Base-by-base conservation (phyloP, 495 filamentous ascomycete genomes). In the Clohesyomyces aquaticus region DNA sequence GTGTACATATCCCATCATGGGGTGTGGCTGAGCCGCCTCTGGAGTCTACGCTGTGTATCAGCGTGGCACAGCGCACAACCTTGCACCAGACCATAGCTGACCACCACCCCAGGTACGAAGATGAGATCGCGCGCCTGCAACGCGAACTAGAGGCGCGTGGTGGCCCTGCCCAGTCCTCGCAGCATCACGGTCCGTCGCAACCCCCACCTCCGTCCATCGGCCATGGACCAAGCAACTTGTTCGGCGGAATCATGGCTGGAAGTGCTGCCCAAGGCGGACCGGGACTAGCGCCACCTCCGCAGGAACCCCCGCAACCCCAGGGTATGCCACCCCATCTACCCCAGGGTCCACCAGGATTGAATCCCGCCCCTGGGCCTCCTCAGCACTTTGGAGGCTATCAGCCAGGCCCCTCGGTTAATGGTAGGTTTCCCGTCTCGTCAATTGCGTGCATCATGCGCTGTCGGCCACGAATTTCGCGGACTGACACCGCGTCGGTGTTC, bases 221-320 rank as follows among this genome's bases (percentile, higher is more conserved):
- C n/a, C 89, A 94, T 73, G 92, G 94, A 41, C 88, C 89, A 25
- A 91, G 86, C 74, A 93, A 95, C 73, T 81, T 97, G 41, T 98
- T 98, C 72, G 89, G 91, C 65, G 91, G 90, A 23, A 96, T 98
- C 68, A 97, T 98, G 90, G 83, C 94, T 62, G 93, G 93, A 59
- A 88, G 88, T 76, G 88, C 87, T 72, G 87, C 85, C 70, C 91
- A 91, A 80, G 91, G 88, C 63, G 86, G 83, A 14, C 90, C 91
- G 60, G 88, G 88, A 65, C 88, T 96, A 72, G 92, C 91, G 56
- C 94, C 93, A 71, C 91, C 90, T 63, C 86, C 85, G 60, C 83
- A 83, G 73, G 85, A 87, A 72, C 82, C 83, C 72, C 82, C 83
- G 72, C 81, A 82, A 71, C 82, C 84, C 23, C 67, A 66, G 47